A percentile compares a stretch with the other conserved stretches of the same genome.
Evolutionary conservation across 2,329 filamentous ascomycete species (phyloP).

Genomic region (Emmonsia crescens): DNA sequence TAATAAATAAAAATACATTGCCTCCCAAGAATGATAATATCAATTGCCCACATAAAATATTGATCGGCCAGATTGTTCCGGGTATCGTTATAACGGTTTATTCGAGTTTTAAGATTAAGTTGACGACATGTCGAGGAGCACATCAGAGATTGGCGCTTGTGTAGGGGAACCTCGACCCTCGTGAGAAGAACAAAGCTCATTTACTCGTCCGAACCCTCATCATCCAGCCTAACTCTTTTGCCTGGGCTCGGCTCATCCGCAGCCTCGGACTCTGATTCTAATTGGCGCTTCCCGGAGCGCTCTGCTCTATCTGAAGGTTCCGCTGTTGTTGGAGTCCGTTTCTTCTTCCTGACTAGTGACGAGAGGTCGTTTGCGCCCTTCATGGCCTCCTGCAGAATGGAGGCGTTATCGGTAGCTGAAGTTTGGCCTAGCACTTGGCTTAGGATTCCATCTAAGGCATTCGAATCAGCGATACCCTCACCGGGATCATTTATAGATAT

Average conservation of each 20-base stretch:
- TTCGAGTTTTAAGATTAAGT: neutral
- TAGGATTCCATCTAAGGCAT: slow-evolving; percentile 45
- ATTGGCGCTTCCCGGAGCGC: slow-evolving; percentile 20
- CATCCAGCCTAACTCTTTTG: slow-evolving; percentile 1
- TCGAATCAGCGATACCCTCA: slow-evolving; percentile 24
- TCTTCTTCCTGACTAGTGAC: slow-evolving; percentile 47
- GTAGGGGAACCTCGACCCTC: neutral
- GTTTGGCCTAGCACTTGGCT: slow-evolving; percentile 46
- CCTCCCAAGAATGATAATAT: neutral
- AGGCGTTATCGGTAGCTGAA: slow-evolving; percentile 42
- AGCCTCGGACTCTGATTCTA: slow-evolving; percentile 2
- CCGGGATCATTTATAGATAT: slow-evolving; percentile 34
- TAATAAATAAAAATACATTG: slow-evolving; percentile 1
- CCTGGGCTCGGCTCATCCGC: slow-evolving; percentile 13
- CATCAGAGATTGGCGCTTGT: neutral
- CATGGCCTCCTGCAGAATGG: slow-evolving; percentile 43
- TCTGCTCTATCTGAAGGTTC: slow-evolving; percentile 5
- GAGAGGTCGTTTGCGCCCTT: slow-evolving; percentile 49
- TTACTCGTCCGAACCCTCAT: neutral
- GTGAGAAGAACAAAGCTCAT: neutral
- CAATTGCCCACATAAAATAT: neutral
- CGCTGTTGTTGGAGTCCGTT: slow-evolving; percentile 16
- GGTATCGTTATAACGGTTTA: neutral
- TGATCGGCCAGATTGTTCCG: neutral
- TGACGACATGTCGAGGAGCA: neutral